Evolutionary conservation across 495 filamentous ascomycete species (phyloP).

Genomic region (Cairneyella variabilis): DNA sequence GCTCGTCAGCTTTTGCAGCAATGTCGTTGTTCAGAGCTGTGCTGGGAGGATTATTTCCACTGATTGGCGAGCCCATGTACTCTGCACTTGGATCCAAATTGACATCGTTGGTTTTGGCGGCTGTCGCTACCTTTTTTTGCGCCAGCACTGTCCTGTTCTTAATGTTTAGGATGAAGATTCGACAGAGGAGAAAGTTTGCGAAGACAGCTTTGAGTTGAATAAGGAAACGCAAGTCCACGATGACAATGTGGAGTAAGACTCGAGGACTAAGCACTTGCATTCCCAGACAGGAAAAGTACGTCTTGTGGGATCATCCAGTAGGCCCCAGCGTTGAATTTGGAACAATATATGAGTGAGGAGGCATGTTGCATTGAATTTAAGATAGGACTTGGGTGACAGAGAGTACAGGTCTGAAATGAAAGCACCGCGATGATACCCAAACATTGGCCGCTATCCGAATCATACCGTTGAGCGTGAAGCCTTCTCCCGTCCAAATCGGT

Average conservation of each 20-base stretch:
- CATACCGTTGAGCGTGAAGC: too few species aligned
- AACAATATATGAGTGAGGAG: too few species aligned
- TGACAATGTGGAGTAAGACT: constrained; percentile 8
- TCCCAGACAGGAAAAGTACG: too few species aligned
- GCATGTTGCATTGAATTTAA: too few species aligned
- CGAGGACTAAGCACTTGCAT: too few species aligned
- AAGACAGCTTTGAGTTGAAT: constrained; percentile 23
- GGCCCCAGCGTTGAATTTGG: too few species aligned
- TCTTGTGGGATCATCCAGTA: too few species aligned
- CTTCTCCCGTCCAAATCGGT: too few species aligned
- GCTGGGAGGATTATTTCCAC: constrained; percentile 41
- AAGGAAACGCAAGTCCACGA: constrained; percentile 1
- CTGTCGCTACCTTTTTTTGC: constrained; percentile 42
- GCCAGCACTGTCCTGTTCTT: constrained; percentile 39
- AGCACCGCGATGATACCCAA: too few species aligned
- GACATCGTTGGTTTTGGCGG: constrained; percentile 41
- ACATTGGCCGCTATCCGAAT: too few species aligned
- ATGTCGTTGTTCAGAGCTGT: constrained; percentile 42
- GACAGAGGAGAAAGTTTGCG: constrained; percentile 44
- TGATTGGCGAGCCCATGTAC: constrained; percentile 45
- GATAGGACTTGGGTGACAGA: too few species aligned
- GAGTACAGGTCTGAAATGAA: too few species aligned
- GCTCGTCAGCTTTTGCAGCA: constrained; percentile 46
- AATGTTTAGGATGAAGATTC: constrained; percentile 38
- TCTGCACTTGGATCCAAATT: constrained; percentile 37